Conservation (phyloP, 2,329 filamentous ascomycete species). For the Alternaria novae-zelandiae region DNA sequence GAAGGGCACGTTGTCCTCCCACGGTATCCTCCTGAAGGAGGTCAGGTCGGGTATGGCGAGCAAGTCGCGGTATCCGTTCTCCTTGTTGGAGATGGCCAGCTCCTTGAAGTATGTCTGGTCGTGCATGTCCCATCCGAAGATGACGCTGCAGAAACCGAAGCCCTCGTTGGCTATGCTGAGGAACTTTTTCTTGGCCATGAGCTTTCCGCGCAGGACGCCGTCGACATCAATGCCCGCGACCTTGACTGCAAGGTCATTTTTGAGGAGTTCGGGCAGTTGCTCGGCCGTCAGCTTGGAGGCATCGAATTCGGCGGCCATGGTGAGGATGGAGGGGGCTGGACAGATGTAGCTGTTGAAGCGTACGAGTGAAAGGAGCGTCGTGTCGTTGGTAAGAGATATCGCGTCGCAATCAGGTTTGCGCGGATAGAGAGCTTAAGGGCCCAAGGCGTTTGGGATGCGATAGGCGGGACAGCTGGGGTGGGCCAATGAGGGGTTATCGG, state of each 20-base stretch:
- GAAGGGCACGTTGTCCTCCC: slow-evolving; percentile 86
- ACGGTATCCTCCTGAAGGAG: slow-evolving; percentile 83
- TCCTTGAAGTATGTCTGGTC: slow-evolving; percentile 88
- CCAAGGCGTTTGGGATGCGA: slow-evolving; percentile 11
- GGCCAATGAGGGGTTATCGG: slow-evolving; percentile 37
- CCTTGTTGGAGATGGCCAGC: slow-evolving; percentile 84
- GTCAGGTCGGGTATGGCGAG: slow-evolving; percentile 80
- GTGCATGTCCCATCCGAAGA: slow-evolving; percentile 98
- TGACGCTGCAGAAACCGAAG: slow-evolving; percentile 92
- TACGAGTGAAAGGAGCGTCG: background rate
- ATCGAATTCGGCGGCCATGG: slow-evolving; percentile 21
- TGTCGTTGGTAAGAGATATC: background rate
- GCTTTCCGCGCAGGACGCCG: slow-evolving; percentile 84
- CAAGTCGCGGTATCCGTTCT: slow-evolving; percentile 87
- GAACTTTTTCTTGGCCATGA: slow-evolving; percentile 93
- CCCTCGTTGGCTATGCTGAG: slow-evolving; percentile 79
- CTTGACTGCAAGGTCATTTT: slow-evolving; percentile 79
- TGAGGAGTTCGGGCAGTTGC: slow-evolving; percentile 70
- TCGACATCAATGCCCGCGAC: slow-evolving; percentile 88
- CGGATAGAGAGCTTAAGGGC: slow-evolving; percentile 3
- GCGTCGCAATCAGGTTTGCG: slow-evolving; percentile 14
- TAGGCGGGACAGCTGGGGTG: slow-evolving; percentile 29
- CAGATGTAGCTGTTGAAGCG: background rate
- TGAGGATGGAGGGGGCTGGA: background rate
- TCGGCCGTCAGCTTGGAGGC: slow-evolving; percentile 63